These are phyloP conservation scores for Sonneratia alba DNA, from an alignment of 345 rosid species.

Conservation along the genomic window DNA sequence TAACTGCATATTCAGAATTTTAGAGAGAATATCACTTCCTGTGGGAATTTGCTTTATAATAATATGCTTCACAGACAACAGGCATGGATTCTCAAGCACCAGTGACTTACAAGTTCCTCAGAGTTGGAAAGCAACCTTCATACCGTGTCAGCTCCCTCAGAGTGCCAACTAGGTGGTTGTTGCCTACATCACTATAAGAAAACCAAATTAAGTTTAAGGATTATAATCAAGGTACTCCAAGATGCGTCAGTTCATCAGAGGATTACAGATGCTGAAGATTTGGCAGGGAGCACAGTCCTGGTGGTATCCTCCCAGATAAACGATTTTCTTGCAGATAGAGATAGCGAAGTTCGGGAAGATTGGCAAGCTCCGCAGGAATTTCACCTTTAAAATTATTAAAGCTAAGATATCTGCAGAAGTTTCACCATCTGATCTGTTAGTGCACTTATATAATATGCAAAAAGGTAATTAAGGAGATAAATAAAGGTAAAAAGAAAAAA, in stretches of 20 bases:
- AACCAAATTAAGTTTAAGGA: neutral
- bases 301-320: constrained; percentile 70
- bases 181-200: constrained; percentile 69
- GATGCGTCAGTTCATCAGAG: neutral
- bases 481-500: neutral
- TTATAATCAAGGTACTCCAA: neutral
- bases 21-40: neutral
- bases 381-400: constrained; percentile 92
- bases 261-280: constrained; percentile 29
- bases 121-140: constrained; percentile 79
- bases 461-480: neutral
- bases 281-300: constrained; percentile 67
- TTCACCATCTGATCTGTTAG: neutral
- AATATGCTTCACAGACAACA: neutral
- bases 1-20: constrained; percentile 36
- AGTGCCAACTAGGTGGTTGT: constrained; percentile 93
- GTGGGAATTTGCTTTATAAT: neutral
- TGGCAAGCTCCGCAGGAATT: constrained; percentile 81
- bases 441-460: neutral
- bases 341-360: constrained; percentile 82
- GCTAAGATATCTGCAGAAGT: constrained; percentile 61
- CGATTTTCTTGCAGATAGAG: constrained; percentile 92
- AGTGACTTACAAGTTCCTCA: constrained; percentile 65
- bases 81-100: neutral
- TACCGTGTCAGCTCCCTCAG: constrained; percentile 81